Evolutionary conservation across 140 eudicot species (phyloP).

Genomic region (Stevia rebaudiana): DNA sequence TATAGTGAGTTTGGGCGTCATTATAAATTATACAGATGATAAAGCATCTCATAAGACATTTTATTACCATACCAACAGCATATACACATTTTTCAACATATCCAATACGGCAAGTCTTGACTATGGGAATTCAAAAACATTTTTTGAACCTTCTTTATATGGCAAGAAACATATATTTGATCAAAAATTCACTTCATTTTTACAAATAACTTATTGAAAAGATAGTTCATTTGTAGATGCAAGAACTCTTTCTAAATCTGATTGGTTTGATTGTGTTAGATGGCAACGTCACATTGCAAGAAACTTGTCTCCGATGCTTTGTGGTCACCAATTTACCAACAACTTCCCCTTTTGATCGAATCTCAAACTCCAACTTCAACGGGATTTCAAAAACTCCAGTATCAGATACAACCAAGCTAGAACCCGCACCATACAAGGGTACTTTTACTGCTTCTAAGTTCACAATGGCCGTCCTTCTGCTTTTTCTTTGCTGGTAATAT

Average conservation of each 20-base stretch:
- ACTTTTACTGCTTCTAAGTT: conserved; percentile 61
- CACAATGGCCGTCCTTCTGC: conserved; percentile 45
- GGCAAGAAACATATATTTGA: conserved; percentile 13
- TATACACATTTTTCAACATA: conserved; percentile 20
- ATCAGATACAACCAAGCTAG: conserved; percentile 35
- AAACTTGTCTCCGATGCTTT: conserved; percentile 44
- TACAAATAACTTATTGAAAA: conserved; percentile 14
- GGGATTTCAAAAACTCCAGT: conserved; percentile 52
- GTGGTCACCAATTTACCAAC: conserved; percentile 87
- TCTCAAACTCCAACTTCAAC: conserved; percentile 54
- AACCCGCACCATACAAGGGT: conserved; percentile 92
- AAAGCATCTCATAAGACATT: conserved; percentile 16
- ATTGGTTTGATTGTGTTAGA: conserved; percentile 64
- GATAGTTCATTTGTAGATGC: conserved; percentile 46
- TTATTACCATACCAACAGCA: conserved; percentile 35
- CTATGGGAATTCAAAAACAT: conserved; percentile 1
- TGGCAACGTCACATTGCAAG: conserved; percentile 56
- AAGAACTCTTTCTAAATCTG: conserved; percentile 66
- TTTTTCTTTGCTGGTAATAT: conserved; percentile 80
- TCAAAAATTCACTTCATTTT: conserved; percentile 20
- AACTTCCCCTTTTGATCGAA: conserved; percentile 66
- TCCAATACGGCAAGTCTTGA: conserved; percentile 12
- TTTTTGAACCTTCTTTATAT: neutral
- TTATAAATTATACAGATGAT: neutral
- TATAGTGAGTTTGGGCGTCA: neutral